Conservation (phyloP, 208 protist genomes). For the Leishmania tropica region DNA sequence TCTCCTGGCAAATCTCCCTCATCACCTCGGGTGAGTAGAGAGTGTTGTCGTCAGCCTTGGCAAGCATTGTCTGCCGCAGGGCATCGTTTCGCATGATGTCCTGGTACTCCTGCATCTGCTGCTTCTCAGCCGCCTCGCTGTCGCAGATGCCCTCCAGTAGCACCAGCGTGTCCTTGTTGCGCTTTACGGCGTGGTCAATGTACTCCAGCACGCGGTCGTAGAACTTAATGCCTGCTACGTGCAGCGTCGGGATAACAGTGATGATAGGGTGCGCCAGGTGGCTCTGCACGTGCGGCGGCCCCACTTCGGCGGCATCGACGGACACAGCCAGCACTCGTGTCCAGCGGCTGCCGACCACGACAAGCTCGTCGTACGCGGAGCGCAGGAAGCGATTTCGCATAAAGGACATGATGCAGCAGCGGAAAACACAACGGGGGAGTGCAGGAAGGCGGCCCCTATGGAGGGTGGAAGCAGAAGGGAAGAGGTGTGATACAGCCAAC, state of each 20-base stretch:
- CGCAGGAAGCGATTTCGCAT: conserved; percentile 38
- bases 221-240: conserved; percentile 82
- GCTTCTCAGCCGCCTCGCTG: conserved; percentile 59
- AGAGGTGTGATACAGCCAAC: not conserved
- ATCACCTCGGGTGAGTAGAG: conserved; percentile 70
- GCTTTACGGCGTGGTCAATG: conserved; percentile 69
- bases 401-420: conserved; percentile 19
- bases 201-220: conserved; percentile 89
- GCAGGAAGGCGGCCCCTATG: not conserved
- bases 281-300: conserved; percentile 39
- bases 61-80: conserved; percentile 61
- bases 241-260: conserved; percentile 86
- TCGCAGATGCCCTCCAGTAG: conserved; percentile 92
- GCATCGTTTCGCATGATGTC: conserved; percentile 52
- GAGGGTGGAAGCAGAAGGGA: not conserved
- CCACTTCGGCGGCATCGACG: conserved; percentile 22
- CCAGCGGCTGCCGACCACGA: conserved; percentile 86
- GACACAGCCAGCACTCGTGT: conserved; percentile 65
- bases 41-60: conserved; percentile 80
- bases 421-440: not conserved
- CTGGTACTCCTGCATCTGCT: conserved; percentile 85
- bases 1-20: conserved; percentile 79
- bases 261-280: conserved; percentile 55
- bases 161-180: conserved; percentile 68
- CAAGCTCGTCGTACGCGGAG: conserved; percentile 76